phyloP scores from a whole-genome alignment of 495 filamentous ascomycete species.

The Neurospora tetraspora region DNA sequence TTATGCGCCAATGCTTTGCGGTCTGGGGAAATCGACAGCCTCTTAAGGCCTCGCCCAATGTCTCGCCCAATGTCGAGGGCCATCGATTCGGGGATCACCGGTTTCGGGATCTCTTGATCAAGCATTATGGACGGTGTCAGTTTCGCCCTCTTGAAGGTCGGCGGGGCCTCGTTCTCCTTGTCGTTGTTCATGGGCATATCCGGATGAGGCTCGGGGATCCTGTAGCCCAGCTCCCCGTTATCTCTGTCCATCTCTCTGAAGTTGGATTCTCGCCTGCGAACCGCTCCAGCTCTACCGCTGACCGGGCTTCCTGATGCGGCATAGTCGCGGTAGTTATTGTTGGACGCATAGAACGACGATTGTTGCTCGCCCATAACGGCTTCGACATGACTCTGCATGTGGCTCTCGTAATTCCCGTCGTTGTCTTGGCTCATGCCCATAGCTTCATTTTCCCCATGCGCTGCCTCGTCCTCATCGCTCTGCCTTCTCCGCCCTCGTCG shows the following conservation, averaged over 20 bases:
- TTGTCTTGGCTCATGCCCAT: slow-evolving; percentile 25
- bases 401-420: slow-evolving; percentile 14
- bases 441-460: slow-evolving; percentile 23
- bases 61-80: slow-evolving; percentile 19
- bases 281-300: slow-evolving; percentile 25
- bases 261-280: slow-evolving; percentile 22
- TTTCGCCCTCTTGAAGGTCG: slow-evolving; percentile 53
- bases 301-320: slow-evolving; percentile 36
- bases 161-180: slow-evolving; percentile 74
- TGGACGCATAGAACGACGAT: slow-evolving; percentile 26
- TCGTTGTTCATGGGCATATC: slow-evolving; percentile 51
- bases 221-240: slow-evolving; percentile 39
- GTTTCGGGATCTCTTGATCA: slow-evolving; percentile 52
- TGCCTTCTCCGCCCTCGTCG: slow-evolving; percentile 62
- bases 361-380: slow-evolving; percentile 20
- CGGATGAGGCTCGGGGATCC: slow-evolving; percentile 49
- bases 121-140: slow-evolving; percentile 37
- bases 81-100: slow-evolving; percentile 25
- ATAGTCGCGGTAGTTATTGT: slow-evolving; percentile 23
- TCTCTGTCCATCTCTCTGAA: slow-evolving; percentile 1
- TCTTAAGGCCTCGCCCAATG: slow-evolving; percentile 7
- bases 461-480: slow-evolving; percentile 58
- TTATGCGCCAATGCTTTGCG: slow-evolving; percentile 60
- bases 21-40: slow-evolving; percentile 38
- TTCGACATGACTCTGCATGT: slow-evolving; percentile 27